These are phyloP conservation scores for Candolleomyces eurysporus DNA, from an alignment of 768 basidiomycete species.

Conservation along the genomic window DNA sequence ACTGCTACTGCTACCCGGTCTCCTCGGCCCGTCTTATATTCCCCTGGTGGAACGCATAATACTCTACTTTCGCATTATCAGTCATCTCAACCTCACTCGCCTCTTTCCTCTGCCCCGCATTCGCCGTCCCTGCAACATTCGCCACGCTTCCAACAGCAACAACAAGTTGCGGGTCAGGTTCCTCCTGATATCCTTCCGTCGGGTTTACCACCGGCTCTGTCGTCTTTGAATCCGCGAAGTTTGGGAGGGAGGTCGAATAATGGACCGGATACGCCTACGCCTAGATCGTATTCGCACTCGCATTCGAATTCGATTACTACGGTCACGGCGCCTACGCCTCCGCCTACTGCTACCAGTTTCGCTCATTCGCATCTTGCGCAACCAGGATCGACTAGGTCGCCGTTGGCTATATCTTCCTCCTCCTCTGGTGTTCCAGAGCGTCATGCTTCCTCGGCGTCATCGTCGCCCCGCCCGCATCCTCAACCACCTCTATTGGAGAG, in stretches of 20 bases:
- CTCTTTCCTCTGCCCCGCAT: not conserved
- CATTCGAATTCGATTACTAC: slow-evolving; percentile 44
- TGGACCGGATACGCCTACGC: slow-evolving; percentile 45
- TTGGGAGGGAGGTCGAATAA: slow-evolving; percentile 22
- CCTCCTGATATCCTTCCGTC: slow-evolving; percentile 44
- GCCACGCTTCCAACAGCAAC: slow-evolving; percentile 19
- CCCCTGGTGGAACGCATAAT: slow-evolving; percentile 38
- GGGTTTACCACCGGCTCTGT: slow-evolving; percentile 38
- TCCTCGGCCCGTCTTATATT: slow-evolving; percentile 48
- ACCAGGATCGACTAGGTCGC: slow-evolving; percentile 2
- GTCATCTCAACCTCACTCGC: slow-evolving; percentile 10
- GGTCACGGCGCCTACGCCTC: slow-evolving; percentile 25
- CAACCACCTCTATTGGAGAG: too few species aligned
- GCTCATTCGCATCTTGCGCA: slow-evolving; percentile 9
- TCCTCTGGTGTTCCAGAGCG: too few species aligned
- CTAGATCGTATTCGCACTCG: slow-evolving; percentile 39
- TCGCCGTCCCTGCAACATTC: slow-evolving; percentile 6
- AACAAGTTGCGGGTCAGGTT: slow-evolving; percentile 21
- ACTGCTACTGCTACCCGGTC: slow-evolving; percentile 46
- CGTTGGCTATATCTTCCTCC: not conserved
- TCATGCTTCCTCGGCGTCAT: too few species aligned
- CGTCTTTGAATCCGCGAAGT: slow-evolving; percentile 34
- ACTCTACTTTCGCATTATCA: slow-evolving; percentile 43
- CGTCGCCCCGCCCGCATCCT: too few species aligned
- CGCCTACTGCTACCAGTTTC: slow-evolving; percentile 20